These are phyloP conservation scores for Zostera marina DNA, from an alignment of 116 monocot genomes.

Conservation along the genomic window DNA sequence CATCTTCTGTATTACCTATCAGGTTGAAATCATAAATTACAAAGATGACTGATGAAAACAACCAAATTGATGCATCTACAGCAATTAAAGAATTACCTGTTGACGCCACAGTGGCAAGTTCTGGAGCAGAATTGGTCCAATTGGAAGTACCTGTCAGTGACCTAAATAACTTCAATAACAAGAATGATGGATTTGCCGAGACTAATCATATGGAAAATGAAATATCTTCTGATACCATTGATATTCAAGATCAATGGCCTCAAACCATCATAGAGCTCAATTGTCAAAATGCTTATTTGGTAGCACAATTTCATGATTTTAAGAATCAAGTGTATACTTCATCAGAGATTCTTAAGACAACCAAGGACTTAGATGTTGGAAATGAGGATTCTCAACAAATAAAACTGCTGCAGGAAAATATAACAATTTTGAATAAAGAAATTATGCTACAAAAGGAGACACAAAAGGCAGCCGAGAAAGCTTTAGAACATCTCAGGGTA, in stretches of 20 bases:
- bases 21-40: neutral
- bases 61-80: neutral
- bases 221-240: neutral
- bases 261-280: constrained; percentile 29
- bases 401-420: constrained; percentile 36
- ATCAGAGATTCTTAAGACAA: constrained; percentile 7
- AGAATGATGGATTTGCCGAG: neutral
- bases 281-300: constrained; percentile 62
- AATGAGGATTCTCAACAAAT: constrained; percentile 21
- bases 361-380: neutral
- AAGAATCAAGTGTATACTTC: constrained; percentile 4
- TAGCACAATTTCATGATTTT: constrained; percentile 25
- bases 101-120: neutral
- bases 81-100: neutral
- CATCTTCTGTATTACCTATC: neutral
- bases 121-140: neutral
- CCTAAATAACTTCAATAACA: neutral
- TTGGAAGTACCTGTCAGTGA: neutral
- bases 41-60: constrained; percentile 5
- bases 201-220: constrained; percentile 4
- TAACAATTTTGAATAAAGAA: constrained; percentile 43
- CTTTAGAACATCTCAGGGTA: constrained; percentile 72
- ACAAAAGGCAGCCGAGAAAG: constrained; percentile 70
- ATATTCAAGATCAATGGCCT: constrained; percentile 12
- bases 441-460: constrained; percentile 56